Evolutionary conservation across 2,329 filamentous ascomycete genomes (phyloP), one percentile per base, ranked within the genome.

Genomic region (Penicillium sp.): DNA sequence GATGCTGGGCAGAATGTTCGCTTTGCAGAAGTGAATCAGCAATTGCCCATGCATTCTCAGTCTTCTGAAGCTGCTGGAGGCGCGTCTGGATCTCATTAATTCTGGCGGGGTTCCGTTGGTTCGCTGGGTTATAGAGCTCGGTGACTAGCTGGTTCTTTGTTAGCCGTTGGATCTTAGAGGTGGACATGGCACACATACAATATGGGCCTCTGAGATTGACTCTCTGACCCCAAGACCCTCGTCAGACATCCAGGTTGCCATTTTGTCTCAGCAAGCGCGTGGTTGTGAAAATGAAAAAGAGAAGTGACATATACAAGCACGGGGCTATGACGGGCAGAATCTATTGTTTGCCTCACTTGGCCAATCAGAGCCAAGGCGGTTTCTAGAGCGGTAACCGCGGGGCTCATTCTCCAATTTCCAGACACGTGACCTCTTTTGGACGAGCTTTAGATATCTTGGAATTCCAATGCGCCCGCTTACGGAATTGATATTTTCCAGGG

Each of bases 11-110:
- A 60, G 89, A 84, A 64, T 90, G 86, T 23, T 84, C 78, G 60
- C 85, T 86, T 50, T 80, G 80, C 12, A 97, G 79, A 15, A 97
- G 81, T 51, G 86, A 85, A 69, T 93, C 87, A 21, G 91, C 92
- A 46, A 97, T 82, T 56, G 89, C 83, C 94, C 94, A 99, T 54
- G 92, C 93, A 68, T 90, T 82, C 2, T 87, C 81, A 2, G 91
- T 90, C 65, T 86, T 86, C 71, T 97, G 94, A 19, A 97, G 79
- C 27, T 82, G 81, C 61, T 94, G 90, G 15, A 99, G 80, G 15
- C 88, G 85, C 56, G 89, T 86, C 71, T 97, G 90, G 48, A 86
- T 85, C 50, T 80, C 74, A 29, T 75, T 73, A 58, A 82, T 75
- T 53, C 75, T 73, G 62, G 71, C 49, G 67, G 78, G 61, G 71